Evolutionary conservation across 805 yeast genomes (phyloP).

Genomic region (Blastobotrys peoriensis): DNA sequence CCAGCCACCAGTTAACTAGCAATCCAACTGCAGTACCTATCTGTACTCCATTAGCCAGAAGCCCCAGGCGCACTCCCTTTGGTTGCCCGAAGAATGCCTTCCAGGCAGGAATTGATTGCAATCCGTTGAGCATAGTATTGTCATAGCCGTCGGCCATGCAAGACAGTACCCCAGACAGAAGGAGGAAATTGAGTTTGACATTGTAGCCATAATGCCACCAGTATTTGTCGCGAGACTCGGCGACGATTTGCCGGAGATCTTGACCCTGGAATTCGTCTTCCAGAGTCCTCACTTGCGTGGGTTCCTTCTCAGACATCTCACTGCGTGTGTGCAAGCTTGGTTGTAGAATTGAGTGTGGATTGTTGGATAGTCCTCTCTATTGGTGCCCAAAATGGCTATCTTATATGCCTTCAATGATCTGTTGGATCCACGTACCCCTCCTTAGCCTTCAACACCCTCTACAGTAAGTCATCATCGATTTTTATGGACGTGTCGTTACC

Average conservation of each 20-base stretch:
- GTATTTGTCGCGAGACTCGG: constrained; percentile 3
- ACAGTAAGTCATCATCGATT: background rate
- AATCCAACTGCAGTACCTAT: constrained; percentile 68
- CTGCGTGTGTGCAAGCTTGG: no score
- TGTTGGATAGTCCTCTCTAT: background rate
- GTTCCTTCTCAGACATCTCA: no score
- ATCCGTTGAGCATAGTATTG: constrained; percentile 15
- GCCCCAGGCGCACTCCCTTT: constrained; percentile 11
- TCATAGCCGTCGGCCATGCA: constrained; percentile 15
- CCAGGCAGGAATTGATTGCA: constrained; percentile 22
- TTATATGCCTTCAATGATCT: background rate
- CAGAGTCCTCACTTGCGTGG: background rate
- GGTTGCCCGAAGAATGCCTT: constrained; percentile 12
- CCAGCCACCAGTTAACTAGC: constrained; percentile 48
- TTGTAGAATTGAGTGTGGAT: background rate
- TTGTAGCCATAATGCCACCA: constrained; percentile 12
- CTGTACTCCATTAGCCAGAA: constrained; percentile 22
- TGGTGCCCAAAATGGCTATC: background rate
- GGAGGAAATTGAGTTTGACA: constrained; percentile 12
- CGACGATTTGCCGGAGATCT: constrained; percentile 2
- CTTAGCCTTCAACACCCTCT: background rate
- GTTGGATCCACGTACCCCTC: background rate
- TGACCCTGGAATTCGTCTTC: background rate
- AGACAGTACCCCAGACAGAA: constrained; percentile 10
- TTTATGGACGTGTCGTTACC: no score